Conservation (phyloP, 345 rosid species). For the Lepidium aucheri region DNA sequence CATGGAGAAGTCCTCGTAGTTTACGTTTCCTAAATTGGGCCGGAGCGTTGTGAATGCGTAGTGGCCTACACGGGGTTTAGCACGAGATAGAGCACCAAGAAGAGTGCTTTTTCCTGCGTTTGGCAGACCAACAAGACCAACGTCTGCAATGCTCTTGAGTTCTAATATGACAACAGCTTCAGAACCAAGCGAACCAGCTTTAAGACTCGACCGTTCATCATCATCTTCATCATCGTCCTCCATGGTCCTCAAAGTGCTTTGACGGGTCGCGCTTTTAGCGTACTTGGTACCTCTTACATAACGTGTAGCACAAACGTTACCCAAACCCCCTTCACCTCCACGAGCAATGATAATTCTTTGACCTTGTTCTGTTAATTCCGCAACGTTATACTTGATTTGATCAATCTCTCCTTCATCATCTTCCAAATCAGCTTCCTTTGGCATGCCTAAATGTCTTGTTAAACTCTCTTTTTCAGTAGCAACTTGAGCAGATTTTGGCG, state of each 20-base stretch:
- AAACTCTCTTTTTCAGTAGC: neutral
- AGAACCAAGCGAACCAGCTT: slow-evolving; percentile 55
- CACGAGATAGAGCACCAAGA: slow-evolving; percentile 76
- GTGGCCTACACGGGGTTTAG: slow-evolving; percentile 75
- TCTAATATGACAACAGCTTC: slow-evolving; percentile 62
- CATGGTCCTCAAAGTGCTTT: neutral
- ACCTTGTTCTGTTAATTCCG: slow-evolving; percentile 63
- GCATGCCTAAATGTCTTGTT: neutral
- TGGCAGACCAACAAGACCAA: slow-evolving; percentile 97
- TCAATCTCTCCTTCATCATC: slow-evolving; percentile 30
- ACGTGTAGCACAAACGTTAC: slow-evolving; percentile 44
- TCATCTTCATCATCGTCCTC: slow-evolving; percentile 24
- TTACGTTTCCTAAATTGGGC: slow-evolving; percentile 80
- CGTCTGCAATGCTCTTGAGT: slow-evolving; percentile 93
- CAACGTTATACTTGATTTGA: slow-evolving; percentile 45
- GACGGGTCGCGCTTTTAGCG: slow-evolving; percentile 4
- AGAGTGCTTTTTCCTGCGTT: slow-evolving; percentile 96
- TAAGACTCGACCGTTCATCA: slow-evolving; percentile 30
- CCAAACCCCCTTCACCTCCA: slow-evolving; percentile 90
- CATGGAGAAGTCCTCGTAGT: slow-evolving; percentile 67
- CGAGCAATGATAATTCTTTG: slow-evolving; percentile 59
- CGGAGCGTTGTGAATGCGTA: slow-evolving; percentile 86
- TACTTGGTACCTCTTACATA: slow-evolving; percentile 33
- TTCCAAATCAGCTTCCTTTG: slow-evolving; percentile 20
- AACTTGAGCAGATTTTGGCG: neutral